Conservation (phyloP, 208 protist genomes). For the Trichomonas gallinae region DNA sequence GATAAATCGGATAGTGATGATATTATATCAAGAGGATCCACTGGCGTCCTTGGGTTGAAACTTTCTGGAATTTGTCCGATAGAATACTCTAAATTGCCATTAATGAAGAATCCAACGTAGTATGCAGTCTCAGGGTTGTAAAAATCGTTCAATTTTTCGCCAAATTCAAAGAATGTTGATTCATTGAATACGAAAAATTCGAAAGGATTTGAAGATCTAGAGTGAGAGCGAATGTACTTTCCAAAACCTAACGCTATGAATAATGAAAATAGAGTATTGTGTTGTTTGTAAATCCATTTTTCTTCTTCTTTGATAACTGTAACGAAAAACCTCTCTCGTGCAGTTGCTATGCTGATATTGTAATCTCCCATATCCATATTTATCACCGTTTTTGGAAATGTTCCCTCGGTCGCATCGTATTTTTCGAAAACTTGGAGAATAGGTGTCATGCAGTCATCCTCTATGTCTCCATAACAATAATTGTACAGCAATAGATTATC, state of each 20-base stretch:
- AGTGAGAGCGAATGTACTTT: background rate
- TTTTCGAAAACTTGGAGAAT: background rate
- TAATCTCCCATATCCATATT: background rate
- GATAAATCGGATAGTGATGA: background rate
- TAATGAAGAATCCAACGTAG: background rate
- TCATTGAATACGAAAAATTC: background rate
- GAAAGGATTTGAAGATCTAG: background rate
- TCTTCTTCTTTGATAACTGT: background rate
- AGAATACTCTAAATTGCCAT: background rate
- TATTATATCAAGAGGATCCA: background rate
- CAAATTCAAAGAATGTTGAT: background rate
- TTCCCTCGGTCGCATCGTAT: background rate
- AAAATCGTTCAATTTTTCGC: background rate
- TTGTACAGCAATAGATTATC: background rate
- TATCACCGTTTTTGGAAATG: background rate
- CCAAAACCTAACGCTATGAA: background rate
- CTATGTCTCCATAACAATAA: background rate
- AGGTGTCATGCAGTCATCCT: background rate
- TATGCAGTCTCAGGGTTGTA: background rate
- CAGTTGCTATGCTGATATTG: background rate
- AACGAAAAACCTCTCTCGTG: background rate
- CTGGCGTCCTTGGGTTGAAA: background rate
- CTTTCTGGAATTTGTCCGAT: background rate
- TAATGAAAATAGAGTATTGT: background rate
- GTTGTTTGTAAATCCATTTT: background rate